Conservation (phyloP, 176 grass and related monocot species). For the Oryza glaberrima region DNA sequence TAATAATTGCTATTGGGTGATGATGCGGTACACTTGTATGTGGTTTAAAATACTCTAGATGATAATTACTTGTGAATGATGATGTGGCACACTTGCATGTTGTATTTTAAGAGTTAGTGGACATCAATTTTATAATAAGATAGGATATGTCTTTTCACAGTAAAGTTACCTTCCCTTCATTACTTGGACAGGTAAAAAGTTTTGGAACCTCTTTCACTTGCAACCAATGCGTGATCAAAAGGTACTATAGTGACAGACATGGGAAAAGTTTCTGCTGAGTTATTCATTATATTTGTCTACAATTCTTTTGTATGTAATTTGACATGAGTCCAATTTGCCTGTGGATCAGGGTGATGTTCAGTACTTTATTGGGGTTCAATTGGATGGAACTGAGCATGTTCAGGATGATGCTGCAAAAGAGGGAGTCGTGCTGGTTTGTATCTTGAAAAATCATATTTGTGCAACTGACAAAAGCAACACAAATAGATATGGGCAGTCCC, state of each 20-base stretch:
- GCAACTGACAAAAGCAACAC: neutral
- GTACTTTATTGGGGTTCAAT: conserved; percentile 97
- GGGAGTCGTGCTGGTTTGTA: conserved; percentile 64
- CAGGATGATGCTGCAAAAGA: conserved; percentile 75
- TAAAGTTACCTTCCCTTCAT: conserved; percentile 21
- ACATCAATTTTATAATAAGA: too few relatives aligned
- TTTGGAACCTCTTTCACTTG: conserved; percentile 99
- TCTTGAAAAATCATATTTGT: conserved; percentile 10
- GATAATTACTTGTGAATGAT: too few relatives aligned
- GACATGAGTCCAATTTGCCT: conserved; percentile 32
- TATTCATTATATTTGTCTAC: conserved; percentile 36
- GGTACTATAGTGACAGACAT: conserved; percentile 50
- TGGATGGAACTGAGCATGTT: conserved; percentile 90
- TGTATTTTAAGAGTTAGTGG: too few relatives aligned
- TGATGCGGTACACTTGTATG: too few relatives aligned
- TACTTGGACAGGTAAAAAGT: conserved; percentile 75
- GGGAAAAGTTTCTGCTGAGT: conserved; percentile 4
- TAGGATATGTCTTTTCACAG: neutral
- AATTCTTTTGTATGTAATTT: conserved; percentile 35
- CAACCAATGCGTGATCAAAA: conserved; percentile 98
- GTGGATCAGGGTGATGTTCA: conserved; percentile 88
- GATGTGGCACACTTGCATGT: too few relatives aligned
- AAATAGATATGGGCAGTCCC: neutral
- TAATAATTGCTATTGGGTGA: too few relatives aligned
- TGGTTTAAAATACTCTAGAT: too few relatives aligned